phyloP scores from a whole-genome alignment of 2,329 filamentous ascomycete genomes.

The Penicillium sp. region DNA sequence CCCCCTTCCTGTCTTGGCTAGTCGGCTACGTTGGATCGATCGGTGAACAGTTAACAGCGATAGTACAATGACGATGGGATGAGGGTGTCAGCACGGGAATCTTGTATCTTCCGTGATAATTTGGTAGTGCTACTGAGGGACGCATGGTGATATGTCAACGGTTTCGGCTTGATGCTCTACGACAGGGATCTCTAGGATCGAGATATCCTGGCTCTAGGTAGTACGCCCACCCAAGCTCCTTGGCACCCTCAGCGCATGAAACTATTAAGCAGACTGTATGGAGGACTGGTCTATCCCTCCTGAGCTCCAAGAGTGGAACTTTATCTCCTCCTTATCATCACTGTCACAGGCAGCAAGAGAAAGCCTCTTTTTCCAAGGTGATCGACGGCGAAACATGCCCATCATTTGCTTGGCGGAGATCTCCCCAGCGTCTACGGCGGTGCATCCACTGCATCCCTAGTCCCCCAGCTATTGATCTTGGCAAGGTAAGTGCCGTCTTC shows the following conservation, averaged over 20 bases:
- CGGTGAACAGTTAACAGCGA: neutral
- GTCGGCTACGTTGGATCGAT: conserved; percentile 1
- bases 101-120: neutral
- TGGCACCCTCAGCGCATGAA: neutral
- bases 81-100: neutral
- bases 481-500: conserved; percentile 3
- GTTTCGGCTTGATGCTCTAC: neutral
- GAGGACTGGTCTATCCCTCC: neutral
- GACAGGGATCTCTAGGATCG: too few relatives aligned
- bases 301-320: neutral
- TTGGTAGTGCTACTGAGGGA: neutral
- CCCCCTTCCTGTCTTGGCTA: conserved; percentile 22
- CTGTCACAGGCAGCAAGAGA: neutral
- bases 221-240: neutral
- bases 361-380: neutral
- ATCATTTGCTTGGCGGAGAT: conserved; percentile 11
- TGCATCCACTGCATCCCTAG: neutral
- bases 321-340: neutral
- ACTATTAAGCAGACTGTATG: conserved; percentile 1
- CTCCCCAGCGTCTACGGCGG: conserved; percentile 3
- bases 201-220: neutral
- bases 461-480: conserved; percentile 5
- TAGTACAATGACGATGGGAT: neutral
- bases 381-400: conserved; percentile 1
- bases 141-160: neutral